These are phyloP conservation scores for Flaveria robusta DNA, from an alignment of 129 eudicot genomes.

Conservation along the genomic window DNA sequence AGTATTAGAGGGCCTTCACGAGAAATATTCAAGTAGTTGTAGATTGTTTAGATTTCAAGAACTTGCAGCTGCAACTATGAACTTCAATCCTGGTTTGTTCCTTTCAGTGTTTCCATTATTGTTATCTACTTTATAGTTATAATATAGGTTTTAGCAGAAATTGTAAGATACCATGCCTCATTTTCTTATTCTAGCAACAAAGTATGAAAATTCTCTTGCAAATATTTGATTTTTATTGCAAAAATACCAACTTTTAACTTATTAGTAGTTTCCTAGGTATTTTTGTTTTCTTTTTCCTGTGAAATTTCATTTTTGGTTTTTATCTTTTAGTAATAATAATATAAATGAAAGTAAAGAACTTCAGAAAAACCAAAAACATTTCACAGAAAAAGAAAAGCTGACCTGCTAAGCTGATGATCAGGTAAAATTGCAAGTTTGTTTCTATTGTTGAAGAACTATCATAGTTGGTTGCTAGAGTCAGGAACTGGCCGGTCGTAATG, in stretches of 20 bases:
- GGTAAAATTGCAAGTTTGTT: not conserved
- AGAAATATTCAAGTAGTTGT: constrained; percentile 72
- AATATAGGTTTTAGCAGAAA: not conserved
- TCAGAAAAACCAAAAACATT: not conserved
- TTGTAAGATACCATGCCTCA: not conserved
- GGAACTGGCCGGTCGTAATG: no score
- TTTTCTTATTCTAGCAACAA: not conserved
- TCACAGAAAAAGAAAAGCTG: not conserved
- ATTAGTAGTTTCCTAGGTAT: not conserved
- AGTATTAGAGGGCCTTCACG: constrained; percentile 76
- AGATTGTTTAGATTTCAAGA: constrained; percentile 70
- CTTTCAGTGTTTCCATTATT: not conserved
- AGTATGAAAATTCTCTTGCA: not conserved
- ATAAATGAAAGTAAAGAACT: not conserved
- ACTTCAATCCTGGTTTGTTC: constrained; percentile 72
- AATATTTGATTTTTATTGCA: not conserved
- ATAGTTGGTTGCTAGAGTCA: not conserved
- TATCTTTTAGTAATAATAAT: not conserved
- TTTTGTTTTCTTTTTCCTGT: not conserved
- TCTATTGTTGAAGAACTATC: not conserved
- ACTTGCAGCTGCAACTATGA: constrained; percentile 66
- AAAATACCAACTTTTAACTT: not conserved
- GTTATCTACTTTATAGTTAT: not conserved
- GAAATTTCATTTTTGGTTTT: not conserved
- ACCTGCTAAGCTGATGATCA: not conserved